These are phyloP conservation scores for Arthonia radiata DNA, from an alignment of 495 filamentous ascomycete species.

Conservation along the genomic window DNA sequence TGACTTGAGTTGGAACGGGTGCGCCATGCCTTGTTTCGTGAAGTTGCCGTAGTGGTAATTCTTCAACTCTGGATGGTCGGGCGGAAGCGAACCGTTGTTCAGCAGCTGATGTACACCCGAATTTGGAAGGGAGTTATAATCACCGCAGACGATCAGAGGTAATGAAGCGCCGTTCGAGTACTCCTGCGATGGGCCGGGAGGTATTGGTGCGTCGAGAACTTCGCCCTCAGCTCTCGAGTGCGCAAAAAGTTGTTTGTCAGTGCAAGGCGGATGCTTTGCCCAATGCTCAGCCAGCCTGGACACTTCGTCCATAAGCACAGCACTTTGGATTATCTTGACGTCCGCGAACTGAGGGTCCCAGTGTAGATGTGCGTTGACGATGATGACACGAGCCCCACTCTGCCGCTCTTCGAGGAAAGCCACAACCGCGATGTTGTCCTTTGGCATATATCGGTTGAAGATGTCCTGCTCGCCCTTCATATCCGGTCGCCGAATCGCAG, in stretches of 20 bases:
- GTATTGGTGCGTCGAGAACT: slow-evolving; percentile 21
- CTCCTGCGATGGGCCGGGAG: slow-evolving; percentile 41
- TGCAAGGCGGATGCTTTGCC: slow-evolving; percentile 44
- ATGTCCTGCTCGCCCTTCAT: slow-evolving; percentile 91
- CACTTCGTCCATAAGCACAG: slow-evolving; percentile 78
- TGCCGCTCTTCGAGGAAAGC: slow-evolving; percentile 72
- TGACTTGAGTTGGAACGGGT: slow-evolving; percentile 83
- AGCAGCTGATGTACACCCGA: slow-evolving; percentile 79
- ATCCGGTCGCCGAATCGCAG: slow-evolving; percentile 75
- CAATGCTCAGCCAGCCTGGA: slow-evolving; percentile 64
- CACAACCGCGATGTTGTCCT: slow-evolving; percentile 82
- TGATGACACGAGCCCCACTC: slow-evolving; percentile 70
- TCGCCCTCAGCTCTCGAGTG: slow-evolving; percentile 29
- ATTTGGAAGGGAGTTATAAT: slow-evolving; percentile 74
- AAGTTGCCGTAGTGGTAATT: slow-evolving; percentile 66
- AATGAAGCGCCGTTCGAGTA: slow-evolving; percentile 70
- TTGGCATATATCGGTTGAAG: slow-evolving; percentile 92
- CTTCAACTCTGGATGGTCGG: slow-evolving; percentile 51
- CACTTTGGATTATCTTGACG: slow-evolving; percentile 85
- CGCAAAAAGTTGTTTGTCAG: slow-evolving; percentile 53
- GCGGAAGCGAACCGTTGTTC: slow-evolving; percentile 41
- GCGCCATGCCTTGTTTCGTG: slow-evolving; percentile 69
- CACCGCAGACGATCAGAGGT: slow-evolving; percentile 73
- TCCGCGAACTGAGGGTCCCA: slow-evolving; percentile 82
- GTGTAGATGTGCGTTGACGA: slow-evolving; percentile 78